Evolutionary conservation across 2,329 filamentous ascomycete genomes (phyloP).

Genomic region (Corynespora cassiicola): DNA sequence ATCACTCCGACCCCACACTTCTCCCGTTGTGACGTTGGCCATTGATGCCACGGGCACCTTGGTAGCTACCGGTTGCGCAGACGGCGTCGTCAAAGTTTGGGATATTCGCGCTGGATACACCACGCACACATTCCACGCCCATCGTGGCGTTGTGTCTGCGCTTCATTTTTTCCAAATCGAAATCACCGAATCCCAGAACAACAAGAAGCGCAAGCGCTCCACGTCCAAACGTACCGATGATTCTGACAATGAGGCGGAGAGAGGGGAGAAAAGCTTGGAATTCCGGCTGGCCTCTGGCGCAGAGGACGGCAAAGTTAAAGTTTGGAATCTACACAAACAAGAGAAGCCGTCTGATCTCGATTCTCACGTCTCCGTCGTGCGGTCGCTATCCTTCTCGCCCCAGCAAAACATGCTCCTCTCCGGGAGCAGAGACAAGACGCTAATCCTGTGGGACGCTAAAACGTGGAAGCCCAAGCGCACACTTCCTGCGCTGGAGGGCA

Average conservation of each 20-base stretch:
- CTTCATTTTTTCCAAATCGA: slow-evolving; percentile 87
- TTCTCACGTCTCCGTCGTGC: slow-evolving; percentile 94
- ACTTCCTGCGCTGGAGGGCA: slow-evolving; percentile 81
- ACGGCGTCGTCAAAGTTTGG: slow-evolving; percentile 96
- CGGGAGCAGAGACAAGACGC: slow-evolving; percentile 89
- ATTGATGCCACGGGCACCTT: slow-evolving; percentile 88
- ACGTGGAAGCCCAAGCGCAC: slow-evolving; percentile 85
- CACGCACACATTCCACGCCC: slow-evolving; percentile 94
- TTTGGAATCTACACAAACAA: slow-evolving; percentile 91
- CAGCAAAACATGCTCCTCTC: slow-evolving; percentile 79
- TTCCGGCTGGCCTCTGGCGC: slow-evolving; percentile 89
- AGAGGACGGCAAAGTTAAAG: slow-evolving; percentile 88
- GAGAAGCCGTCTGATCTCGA: slow-evolving; percentile 79
- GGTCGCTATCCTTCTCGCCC: slow-evolving; percentile 80
- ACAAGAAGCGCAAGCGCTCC: slow-evolving; percentile 47
- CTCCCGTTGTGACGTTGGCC: slow-evolving; percentile 85
- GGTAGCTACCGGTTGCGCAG: slow-evolving; percentile 89
- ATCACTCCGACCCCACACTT: slow-evolving; percentile 86
- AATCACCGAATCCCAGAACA: slow-evolving; percentile 37
- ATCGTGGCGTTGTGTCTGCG: slow-evolving; percentile 89
- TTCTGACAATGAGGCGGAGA: slow-evolving; percentile 45
- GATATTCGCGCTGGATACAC: slow-evolving; percentile 89
- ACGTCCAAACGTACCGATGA: slow-evolving; percentile 55
- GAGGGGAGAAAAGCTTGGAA: slow-evolving; percentile 58
- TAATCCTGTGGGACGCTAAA: slow-evolving; percentile 86